Evolutionary conservation across 306 rosid species (phyloP).

Genomic region (Herpetospermum pedunculosum): DNA sequence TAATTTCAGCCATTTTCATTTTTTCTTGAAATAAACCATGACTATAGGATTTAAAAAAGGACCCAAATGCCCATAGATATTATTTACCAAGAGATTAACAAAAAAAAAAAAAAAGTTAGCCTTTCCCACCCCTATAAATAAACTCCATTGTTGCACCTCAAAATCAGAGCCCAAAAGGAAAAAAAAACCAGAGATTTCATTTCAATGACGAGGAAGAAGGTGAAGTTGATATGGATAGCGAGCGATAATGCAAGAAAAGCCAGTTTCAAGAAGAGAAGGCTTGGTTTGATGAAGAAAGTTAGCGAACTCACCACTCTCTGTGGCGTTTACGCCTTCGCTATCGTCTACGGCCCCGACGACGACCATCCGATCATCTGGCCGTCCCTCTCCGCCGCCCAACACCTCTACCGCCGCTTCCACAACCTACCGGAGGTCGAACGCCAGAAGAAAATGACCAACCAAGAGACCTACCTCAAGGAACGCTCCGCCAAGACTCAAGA

Average conservation of each 20-base stretch:
- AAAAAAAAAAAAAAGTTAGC: too few species aligned
- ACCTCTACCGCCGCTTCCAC: slow-evolving; percentile 10
- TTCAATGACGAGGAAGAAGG: slow-evolving; percentile 22
- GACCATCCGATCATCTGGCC: slow-evolving; percentile 21
- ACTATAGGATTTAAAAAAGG: too few species aligned
- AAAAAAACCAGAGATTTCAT: not conserved
- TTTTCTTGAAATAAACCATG: too few species aligned
- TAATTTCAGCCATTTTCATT: too few species aligned
- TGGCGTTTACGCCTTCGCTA: slow-evolving; percentile 16
- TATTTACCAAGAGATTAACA: not conserved
- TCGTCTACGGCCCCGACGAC: slow-evolving; percentile 11
- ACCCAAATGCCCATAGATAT: too few species aligned
- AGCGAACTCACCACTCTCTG: slow-evolving; percentile 21
- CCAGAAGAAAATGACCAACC: slow-evolving; percentile 20
- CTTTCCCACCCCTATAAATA: slow-evolving; percentile 6
- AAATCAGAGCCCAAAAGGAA: not conserved
- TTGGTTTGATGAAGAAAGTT: slow-evolving; percentile 26
- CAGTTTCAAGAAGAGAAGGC: slow-evolving; percentile 19
- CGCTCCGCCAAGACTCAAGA: slow-evolving; percentile 12
- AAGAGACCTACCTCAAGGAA: slow-evolving; percentile 23
- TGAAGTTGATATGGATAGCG: slow-evolving; percentile 19
- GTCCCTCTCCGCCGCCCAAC: not conserved
- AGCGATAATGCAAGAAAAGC: slow-evolving; percentile 23
- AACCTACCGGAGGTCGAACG: slow-evolving; percentile 17
- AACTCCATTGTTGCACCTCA: not conserved